Percentiles rank a stretch among this genome's conserved stretches.
Conservation (phyloP, 352 stramenopile genomes). For the Globisporangium carolinianum region DNA sequence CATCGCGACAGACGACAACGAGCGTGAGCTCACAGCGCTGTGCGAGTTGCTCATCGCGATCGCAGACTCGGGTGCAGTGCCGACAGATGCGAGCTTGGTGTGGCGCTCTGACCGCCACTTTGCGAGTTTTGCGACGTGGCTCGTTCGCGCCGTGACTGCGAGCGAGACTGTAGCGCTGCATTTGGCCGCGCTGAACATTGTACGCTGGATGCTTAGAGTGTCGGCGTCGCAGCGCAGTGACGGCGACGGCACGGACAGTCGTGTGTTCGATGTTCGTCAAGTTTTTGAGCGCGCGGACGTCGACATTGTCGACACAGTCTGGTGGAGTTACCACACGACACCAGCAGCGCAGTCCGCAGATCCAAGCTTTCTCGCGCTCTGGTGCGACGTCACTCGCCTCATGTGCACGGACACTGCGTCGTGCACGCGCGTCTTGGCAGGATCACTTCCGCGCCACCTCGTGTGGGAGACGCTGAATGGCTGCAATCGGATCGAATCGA, state of each 20-base stretch:
- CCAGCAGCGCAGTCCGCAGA: neutral
- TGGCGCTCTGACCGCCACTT: neutral
- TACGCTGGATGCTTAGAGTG: neutral
- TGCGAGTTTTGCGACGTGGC: neutral
- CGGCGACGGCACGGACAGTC: neutral
- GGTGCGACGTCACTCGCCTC: constrained; percentile 7
- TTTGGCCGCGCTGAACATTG: neutral
- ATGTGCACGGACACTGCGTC: neutral
- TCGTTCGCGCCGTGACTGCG: neutral
- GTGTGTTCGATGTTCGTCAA: neutral
- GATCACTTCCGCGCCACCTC: constrained; percentile 2
- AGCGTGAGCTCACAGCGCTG: neutral
- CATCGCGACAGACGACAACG: constrained; percentile 1
- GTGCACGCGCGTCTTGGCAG: neutral
- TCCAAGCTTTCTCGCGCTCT: constrained; percentile 3
- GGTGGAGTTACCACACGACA: constrained; percentile 5
- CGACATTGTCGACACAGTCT: constrained; percentile 9
- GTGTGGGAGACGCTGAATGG: neutral
- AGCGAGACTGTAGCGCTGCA: neutral
- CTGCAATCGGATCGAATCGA: neutral
- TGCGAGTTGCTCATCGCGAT: neutral
- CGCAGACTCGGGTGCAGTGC: neutral
- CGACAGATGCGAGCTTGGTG: neutral
- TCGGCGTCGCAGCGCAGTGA: too few relatives aligned
- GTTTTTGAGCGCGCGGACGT: neutral